Base-by-base conservation (phyloP, 1,284 basidiomycete genomes). In the Volvariella volvacea region DNA sequence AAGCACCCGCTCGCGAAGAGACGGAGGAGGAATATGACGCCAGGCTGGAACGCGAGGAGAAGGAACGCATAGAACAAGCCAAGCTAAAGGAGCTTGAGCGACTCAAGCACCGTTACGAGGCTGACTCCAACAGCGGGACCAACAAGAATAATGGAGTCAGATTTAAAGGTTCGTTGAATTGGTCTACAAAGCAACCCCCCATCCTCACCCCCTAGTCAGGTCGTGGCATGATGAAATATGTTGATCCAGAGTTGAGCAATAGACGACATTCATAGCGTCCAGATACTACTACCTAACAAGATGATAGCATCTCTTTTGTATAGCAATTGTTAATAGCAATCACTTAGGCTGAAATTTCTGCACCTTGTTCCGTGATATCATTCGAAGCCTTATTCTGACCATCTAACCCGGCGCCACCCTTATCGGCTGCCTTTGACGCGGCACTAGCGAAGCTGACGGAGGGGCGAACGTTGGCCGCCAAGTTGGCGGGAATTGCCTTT, bases 1-100 rank as follows among this genome's bases (percentile, higher is more conserved):
- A 39, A 3, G 47, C 53, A 21, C 43, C 43, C 7, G 20, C 32
- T 21, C 25, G 28, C 22, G 47, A 55, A 43, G 73, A 74, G 54
- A 80, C 73, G 9, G 74, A 70, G 52, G 75, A 81, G 56, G 83
- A 87, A 56, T 84, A 86, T 52, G 85, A 86, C 56, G 77, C 77
- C 0, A 65, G 84, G 33, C 56, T 87, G 37, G 84, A 86, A 55
- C 66, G 79, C 28, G 85, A 88, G 58, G 83, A 87, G 60, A 72
- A 71, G 21, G 80, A 82, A 52, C 65, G 82, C 21, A 50, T 76
- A 0, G 78, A 71, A 50, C 66, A 61, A 4, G 68, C 64, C 22
- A 68, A 67, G 44, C 68, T 60, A 50, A 61, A 55, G 36, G 74
- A 81, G 47, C 57, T 85, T 22, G 70, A 75, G 50, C 61, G 68